Evolutionary conservation across 768 basidiomycete genomes (phyloP).

Genomic region (Suillus tomentosus): DNA sequence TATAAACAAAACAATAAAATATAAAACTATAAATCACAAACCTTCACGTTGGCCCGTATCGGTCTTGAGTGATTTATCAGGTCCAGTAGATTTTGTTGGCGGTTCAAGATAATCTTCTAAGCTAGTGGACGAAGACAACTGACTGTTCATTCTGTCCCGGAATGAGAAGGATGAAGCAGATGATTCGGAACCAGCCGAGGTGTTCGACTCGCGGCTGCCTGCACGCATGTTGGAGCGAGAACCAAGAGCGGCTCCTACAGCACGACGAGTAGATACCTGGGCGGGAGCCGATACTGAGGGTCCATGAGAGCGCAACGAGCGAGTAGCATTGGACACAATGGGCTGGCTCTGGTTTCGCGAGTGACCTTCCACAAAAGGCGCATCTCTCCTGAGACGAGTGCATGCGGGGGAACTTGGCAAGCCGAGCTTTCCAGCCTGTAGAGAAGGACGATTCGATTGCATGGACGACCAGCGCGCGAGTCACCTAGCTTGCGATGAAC

Average conservation of each 20-base stretch:
- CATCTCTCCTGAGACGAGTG: constrained; percentile 7
- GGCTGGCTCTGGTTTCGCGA: constrained; percentile 6
- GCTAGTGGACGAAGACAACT: constrained; percentile 45
- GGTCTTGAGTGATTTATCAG: not conserved
- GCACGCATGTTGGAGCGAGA: not conserved
- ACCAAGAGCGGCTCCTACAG: not conserved
- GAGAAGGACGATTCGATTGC: constrained; percentile 9
- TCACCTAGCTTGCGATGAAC: not conserved
- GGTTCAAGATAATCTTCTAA: constrained; percentile 39
- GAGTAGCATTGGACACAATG: constrained; percentile 11
- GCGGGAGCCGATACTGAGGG: constrained; percentile 20
- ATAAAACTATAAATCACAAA: not conserved
- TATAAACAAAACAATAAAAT: not conserved
- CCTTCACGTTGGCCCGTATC: not conserved
- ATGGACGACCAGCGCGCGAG: not conserved
- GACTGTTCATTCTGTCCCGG: constrained; percentile 40
- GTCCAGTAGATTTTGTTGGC: not conserved
- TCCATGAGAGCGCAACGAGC: constrained; percentile 27
- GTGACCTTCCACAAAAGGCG: constrained; percentile 9
- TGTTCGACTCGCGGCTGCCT: constrained; percentile 2
- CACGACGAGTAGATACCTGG: constrained; percentile 7
- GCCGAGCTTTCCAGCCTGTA: constrained; percentile 7
- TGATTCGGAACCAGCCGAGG: constrained; percentile 26
- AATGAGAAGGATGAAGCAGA: constrained; percentile 36
- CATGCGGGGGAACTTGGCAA: constrained; percentile 22